Base-by-base conservation (phyloP, 163 green algal species). In the Scenedesmus sp. region DNA sequence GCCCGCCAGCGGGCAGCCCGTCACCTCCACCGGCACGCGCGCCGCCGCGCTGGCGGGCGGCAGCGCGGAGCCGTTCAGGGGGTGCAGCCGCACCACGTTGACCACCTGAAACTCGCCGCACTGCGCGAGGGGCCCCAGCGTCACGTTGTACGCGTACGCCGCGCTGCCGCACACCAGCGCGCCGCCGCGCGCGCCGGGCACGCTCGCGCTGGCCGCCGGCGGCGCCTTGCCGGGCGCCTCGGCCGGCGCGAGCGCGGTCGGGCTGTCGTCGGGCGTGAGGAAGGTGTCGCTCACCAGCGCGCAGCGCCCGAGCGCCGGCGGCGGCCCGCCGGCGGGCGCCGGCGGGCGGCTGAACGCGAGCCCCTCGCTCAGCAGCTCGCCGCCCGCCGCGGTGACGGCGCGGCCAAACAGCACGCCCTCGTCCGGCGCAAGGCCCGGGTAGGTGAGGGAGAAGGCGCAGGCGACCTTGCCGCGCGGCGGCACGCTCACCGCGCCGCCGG, bases 271-370 rank as follows among this genome's bases (percentile, higher is more conserved):
- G 10, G 57, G 26, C 31, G 26, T 15, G 17, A 67, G 7, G 57
- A 78, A 78, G 3, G 57, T 78, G 45, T 78, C 70, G 26, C 70
- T 78, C 17, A 70, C 31, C 56, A 78, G 17, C 2, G 70, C 70
- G 13, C 70, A 78, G 14, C 54, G 15, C 14, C 70, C 70, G 1
- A 78, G 70, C 29, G 36, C 47, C 33, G 11, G 67, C 67, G 15
- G 50, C 33, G 7, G 42, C 14, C 51, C 36, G 31, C 42, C 62
- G 56, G 15, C 18, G 36, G 44, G 33, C 36, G 31, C 42, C 60
- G 39, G 15, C 18, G 39, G 56, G 44, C 26, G 31, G 2, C 11
- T 20, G 18, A 70, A 70, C 22, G 17, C 33, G 18, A 62, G 56
- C 18, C 26, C 26, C 3, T 10, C 42, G 13, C 39, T 62, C 24